These are phyloP conservation scores for Hordeum pubiflorum DNA, from an alignment of 202 grass and related monocot genomes.

Conservation along the genomic window DNA sequence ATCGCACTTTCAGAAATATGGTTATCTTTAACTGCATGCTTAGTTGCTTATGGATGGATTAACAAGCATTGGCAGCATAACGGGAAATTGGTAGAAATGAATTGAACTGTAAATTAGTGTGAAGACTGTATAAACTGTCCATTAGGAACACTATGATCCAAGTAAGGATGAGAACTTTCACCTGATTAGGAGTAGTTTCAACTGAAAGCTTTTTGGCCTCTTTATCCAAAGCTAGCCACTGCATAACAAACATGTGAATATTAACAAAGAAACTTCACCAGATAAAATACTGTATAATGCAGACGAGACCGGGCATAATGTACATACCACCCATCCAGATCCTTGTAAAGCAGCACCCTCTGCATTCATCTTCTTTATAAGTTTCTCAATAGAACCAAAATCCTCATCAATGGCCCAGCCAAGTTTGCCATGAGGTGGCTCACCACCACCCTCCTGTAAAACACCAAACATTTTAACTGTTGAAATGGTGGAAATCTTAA, in stretches of 20 bases:
- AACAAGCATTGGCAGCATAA: too few relatives aligned
- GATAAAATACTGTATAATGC: background rate
- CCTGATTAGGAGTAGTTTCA: constrained; percentile 98
- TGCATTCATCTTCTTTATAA: constrained; percentile 91
- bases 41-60: too few relatives aligned
- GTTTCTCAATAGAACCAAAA: constrained; percentile 79
- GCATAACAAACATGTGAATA: constrained; percentile 21
- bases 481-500: too few relatives aligned
- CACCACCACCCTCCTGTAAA: constrained; percentile 89
- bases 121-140: background rate
- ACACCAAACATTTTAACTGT: background rate
- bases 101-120: too few relatives aligned
- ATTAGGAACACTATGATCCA: background rate
- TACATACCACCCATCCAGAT: constrained; percentile 98
- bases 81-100: too few relatives aligned
- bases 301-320: background rate
- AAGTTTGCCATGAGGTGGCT: constrained; percentile 64
- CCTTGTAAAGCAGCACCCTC: constrained; percentile 96
- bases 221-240: constrained; percentile 98
- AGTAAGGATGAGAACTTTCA: constrained; percentile 34
- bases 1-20: too few relatives aligned
- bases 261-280: background rate
- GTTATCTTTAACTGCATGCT: too few relatives aligned
- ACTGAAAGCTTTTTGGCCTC: constrained; percentile 79
- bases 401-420: constrained; percentile 92